Conservation (phyloP, 345 rosid genomes). For the Camelina hispida region DNA sequence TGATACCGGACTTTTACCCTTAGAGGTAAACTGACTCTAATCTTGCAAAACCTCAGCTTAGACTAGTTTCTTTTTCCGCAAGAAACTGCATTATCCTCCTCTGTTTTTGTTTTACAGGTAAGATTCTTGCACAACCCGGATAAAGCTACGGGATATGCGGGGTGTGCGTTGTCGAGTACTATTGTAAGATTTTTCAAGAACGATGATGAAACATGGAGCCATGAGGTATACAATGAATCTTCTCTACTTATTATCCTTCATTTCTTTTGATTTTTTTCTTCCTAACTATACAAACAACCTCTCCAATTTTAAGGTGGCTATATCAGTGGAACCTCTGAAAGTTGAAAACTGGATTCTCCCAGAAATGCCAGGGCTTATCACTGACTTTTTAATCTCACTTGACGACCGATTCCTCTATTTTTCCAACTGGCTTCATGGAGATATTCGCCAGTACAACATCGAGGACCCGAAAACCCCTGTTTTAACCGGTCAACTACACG, state of each 20-base stretch:
- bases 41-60: not conserved
- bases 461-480: conserved; percentile 71
- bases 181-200: conserved; percentile 81
- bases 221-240: conserved; percentile 57
- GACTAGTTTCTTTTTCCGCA: not conserved
- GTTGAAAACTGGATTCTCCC: conserved; percentile 93
- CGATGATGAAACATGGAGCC: conserved; percentile 76
- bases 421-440: conserved; percentile 89
- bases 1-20: conserved; percentile 65
- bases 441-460: conserved; percentile 81
- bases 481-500: conserved; percentile 75
- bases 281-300: not conserved
- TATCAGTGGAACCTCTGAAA: conserved; percentile 71
- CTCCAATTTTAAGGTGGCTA: conserved; percentile 53
- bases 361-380: conserved; percentile 83
- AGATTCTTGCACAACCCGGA: conserved; percentile 90
- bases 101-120: conserved; percentile 46
- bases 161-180: conserved; percentile 73
- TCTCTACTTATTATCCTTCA: not conserved
- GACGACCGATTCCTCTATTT: conserved; percentile 85
- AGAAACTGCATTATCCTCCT: conserved; percentile 9
- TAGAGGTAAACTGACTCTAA: conserved; percentile 60
- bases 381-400: conserved; percentile 79
- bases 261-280: not conserved
- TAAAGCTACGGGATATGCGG: conserved; percentile 69